Conservation (phyloP, 2,329 filamentous ascomycete species). For the Penicillium sclerotigenum region DNA sequence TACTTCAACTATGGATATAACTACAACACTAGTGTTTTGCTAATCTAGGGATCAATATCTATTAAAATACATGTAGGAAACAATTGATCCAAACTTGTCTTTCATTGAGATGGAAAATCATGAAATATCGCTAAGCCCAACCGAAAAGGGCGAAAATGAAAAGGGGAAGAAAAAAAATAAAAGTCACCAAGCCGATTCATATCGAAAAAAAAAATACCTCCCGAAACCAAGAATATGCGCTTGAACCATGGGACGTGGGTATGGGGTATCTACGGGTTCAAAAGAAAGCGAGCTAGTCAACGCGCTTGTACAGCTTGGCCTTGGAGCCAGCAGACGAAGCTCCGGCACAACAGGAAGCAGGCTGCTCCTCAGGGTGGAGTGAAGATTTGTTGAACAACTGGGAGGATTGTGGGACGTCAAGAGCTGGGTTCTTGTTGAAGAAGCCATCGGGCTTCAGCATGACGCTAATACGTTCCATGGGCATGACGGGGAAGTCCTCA, state of each 20-base stretch:
- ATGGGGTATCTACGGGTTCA: conserved; percentile 2
- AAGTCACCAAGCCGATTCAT: not conserved
- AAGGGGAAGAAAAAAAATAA: not conserved
- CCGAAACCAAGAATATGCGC: not conserved
- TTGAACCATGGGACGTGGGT: not conserved
- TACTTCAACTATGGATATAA: not conserved
- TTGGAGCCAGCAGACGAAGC: conserved; percentile 20
- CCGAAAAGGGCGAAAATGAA: not conserved
- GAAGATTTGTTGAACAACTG: conserved; percentile 45
- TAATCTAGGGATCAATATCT: not conserved
- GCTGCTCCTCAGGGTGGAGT: conserved; percentile 27
- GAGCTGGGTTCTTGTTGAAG: conserved; percentile 51
- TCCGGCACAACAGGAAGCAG: conserved; percentile 19
- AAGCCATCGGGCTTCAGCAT: conserved; percentile 52
- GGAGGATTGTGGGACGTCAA: conserved; percentile 46
- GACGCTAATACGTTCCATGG: conserved; percentile 53
- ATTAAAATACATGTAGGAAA: not conserved
- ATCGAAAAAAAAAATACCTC: not conserved
- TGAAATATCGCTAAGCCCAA: not conserved
- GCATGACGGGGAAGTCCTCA: conserved; percentile 69
- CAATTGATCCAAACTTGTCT: not conserved
- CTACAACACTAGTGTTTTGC: not conserved
- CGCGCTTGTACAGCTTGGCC: conserved; percentile 33
- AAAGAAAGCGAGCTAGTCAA: conserved; percentile 18
- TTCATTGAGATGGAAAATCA: not conserved